Evolutionary conservation across 805 yeast species (phyloP), one percentile per base, ranked within the genome.

Genomic region (Grigorovia transvaalensis): DNA sequence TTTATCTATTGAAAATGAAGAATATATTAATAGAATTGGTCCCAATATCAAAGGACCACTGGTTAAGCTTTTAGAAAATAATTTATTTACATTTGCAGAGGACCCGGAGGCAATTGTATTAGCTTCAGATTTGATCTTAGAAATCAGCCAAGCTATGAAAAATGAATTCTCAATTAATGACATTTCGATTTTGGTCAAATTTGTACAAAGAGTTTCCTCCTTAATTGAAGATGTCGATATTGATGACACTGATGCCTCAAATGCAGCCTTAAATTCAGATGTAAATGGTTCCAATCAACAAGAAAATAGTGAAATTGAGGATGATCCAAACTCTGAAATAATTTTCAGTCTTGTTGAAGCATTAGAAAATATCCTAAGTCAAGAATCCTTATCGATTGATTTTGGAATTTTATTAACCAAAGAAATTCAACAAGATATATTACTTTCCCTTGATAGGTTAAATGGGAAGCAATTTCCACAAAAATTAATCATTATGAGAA

Each of bases 401-500:
- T 56, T 56, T n/a, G 45, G 52, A 19, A 29, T 47, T 4, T 38
- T 30, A 0, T 4, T 43, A 2, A 54, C 56, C 1, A 45, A 54
- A 1, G 18, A 43, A n/a, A 51, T 63, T 1, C 67, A 64, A 48
- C 50, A 27, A 2, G 49, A 48, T 8, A 46, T 65, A 27, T 49
- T 64, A 11, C 40, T 45, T 9, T 17, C 63, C 1, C 49, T 66
- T 12, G 57, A 58, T 4, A 44, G 33, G 4, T 49, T 64, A 35
- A 45, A 49, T 15, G 41, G 47, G 0, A 64, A 61, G 44, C 51
- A 50, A n/a, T 63, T 63, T 23, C 51, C 55, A 7, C 62, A 64
- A 47, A 66, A 62, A 44, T 51, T 68, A 23, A 66, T 68, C n/a
- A 50, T 60, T 1, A 59, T 64, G 63, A 61, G 71, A 56, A 56